Evolutionary conservation across 225 moss, liverwort and hornwort species (phyloP).

Genomic region (Rhytidiadelphus loreus): DNA sequence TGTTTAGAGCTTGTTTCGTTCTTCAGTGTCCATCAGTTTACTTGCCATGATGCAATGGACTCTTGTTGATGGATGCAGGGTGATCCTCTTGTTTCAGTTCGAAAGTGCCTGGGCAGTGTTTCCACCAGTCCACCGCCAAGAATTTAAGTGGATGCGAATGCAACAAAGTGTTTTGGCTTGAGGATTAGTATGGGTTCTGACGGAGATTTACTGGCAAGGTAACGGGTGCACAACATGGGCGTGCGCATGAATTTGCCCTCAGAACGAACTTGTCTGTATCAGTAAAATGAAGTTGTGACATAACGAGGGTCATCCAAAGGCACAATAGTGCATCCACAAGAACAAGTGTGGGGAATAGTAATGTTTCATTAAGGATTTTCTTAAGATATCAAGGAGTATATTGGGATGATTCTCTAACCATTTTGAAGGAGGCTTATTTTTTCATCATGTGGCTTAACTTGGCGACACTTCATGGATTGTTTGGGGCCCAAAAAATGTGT

Average conservation of each 20-base stretch:
- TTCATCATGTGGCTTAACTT: not conserved
- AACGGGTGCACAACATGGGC: not conserved
- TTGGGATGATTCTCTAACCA: not conserved
- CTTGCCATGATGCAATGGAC: not conserved
- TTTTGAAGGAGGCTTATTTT: not conserved
- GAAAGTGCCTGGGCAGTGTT: conserved; percentile 32
- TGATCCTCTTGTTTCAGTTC: conserved; percentile 44
- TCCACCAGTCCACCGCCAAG: conserved; percentile 21
- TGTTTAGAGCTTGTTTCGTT: not conserved
- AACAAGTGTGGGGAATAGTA: not conserved
- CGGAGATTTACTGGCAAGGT: not conserved
- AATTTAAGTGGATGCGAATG: conserved; percentile 5
- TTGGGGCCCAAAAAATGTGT: not conserved
- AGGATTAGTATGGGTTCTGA: not conserved
- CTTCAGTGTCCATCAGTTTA: not conserved
- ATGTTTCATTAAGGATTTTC: not conserved
- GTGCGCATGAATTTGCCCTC: not conserved
- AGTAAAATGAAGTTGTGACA: not conserved
- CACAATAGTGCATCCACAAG: not conserved
- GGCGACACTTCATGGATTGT: not conserved
- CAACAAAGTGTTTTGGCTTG: not conserved
- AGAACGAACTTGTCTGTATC: not conserved
- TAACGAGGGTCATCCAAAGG: not conserved
- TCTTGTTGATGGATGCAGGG: conserved; percentile 19
- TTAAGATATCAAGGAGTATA: not conserved